phyloP scores from a whole-genome alignment of 768 basidiomycete species.

The Rossbeevera mucosa region DNA sequence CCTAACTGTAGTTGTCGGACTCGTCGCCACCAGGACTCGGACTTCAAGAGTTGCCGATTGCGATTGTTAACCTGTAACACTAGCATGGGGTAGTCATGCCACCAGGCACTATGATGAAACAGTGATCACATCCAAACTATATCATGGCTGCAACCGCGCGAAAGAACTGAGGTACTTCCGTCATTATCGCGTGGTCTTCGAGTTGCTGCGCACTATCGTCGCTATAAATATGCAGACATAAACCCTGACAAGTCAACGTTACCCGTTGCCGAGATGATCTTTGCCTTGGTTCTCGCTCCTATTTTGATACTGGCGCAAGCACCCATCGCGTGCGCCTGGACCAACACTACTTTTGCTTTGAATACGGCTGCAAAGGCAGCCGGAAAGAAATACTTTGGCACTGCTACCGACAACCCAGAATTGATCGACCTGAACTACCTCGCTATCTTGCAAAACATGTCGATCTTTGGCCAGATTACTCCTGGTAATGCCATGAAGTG shows the following conservation, averaged over 20 bases:
- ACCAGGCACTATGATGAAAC: neutral
- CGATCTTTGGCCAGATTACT: slow-evolving; percentile 18
- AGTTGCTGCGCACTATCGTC: neutral
- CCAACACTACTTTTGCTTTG: slow-evolving; percentile 14
- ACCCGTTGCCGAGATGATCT: neutral
- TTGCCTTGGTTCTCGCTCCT: slow-evolving; percentile 1
- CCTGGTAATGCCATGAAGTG: slow-evolving; percentile 18
- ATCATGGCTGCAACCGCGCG: neutral
- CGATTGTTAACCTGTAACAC: too few relatives aligned
- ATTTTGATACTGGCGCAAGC: slow-evolving; percentile 4
- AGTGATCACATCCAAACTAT: neutral
- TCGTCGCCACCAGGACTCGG: neutral
- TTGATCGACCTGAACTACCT: slow-evolving; percentile 30
- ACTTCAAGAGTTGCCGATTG: too few relatives aligned
- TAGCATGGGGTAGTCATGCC: neutral
- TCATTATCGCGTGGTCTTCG: neutral
- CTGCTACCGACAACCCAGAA: slow-evolving; percentile 46
- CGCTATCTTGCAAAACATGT: neutral
- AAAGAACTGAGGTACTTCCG: neutral
- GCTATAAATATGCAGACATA: neutral
- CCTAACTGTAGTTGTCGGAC: neutral
- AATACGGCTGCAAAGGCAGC: slow-evolving; percentile 36
- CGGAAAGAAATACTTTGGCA: slow-evolving; percentile 42
- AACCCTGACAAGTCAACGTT: neutral
- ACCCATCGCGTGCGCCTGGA: neutral